Conservation (phyloP, 371 early-diverging fungal genomes). For the Actinomucor elegans region DNA sequence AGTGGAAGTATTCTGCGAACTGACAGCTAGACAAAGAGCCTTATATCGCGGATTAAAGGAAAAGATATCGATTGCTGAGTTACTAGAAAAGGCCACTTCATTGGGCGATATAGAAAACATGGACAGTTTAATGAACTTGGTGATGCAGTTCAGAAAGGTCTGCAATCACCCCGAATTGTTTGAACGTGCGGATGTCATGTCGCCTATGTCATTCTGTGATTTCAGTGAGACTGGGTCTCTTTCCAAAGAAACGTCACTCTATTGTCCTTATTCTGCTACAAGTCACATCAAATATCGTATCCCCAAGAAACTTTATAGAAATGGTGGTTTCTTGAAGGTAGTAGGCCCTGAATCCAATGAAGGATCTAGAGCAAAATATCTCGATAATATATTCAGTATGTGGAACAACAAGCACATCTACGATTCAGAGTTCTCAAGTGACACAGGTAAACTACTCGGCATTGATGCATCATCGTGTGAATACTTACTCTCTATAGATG, state of each 20-base stretch:
- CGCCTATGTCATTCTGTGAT: slow-evolving; percentile 67
- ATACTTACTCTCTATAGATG: slow-evolving; percentile 3
- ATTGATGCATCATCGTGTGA: too few relatives aligned
- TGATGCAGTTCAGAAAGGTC: slow-evolving; percentile 98
- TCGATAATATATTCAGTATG: slow-evolving; percentile 59
- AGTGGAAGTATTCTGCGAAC: slow-evolving; percentile 78
- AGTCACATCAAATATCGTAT: slow-evolving; percentile 63
- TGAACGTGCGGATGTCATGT: slow-evolving; percentile 85
- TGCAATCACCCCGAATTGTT: slow-evolving; percentile 99
- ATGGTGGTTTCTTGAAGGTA: slow-evolving; percentile 53
- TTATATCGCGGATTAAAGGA: slow-evolving; percentile 79
- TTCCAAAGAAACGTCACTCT: slow-evolving; percentile 58
- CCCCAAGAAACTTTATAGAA: slow-evolving; percentile 71
- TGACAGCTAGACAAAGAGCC: slow-evolving; percentile 83
- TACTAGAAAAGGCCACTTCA: slow-evolving; percentile 73
- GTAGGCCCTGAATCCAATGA: slow-evolving; percentile 52
- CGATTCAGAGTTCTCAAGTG: slow-evolving; percentile 44
- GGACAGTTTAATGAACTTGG: slow-evolving; percentile 89
- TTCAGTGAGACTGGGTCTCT: slow-evolving; percentile 65
- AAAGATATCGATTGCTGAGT: slow-evolving; percentile 82
- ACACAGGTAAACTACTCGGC: slow-evolving; percentile 16
- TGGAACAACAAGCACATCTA: slow-evolving; percentile 56
- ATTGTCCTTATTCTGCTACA: slow-evolving; percentile 63
- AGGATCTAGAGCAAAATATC: slow-evolving; percentile 49
- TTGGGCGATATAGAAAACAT: slow-evolving; percentile 61